Conservation (phyloP, 2,329 filamentous ascomycete genomes). For the Coleophoma crateriformis region DNA sequence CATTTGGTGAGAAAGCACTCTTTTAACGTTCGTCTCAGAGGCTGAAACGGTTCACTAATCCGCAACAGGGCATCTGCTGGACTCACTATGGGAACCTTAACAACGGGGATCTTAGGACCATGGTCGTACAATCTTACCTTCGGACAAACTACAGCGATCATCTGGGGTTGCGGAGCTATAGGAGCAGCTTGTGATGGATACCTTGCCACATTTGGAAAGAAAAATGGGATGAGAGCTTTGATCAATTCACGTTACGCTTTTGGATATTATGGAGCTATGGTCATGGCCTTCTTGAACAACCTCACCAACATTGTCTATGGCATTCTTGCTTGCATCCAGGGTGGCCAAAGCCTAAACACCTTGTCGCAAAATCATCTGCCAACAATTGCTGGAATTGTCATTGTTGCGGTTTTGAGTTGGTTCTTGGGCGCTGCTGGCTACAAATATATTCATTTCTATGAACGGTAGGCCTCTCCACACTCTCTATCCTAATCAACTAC, state of each 20-base stretch:
- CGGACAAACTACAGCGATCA: not conserved
- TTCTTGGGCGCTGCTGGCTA: not conserved
- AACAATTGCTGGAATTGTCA: not conserved
- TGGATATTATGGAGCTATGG: not conserved
- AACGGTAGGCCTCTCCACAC: not conserved
- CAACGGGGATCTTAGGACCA: slow-evolving; percentile 2
- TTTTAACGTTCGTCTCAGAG: not conserved
- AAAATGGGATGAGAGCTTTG: slow-evolving; percentile 1
- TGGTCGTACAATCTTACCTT: slow-evolving; percentile 3
- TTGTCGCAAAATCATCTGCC: not conserved
- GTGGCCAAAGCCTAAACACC: not conserved
- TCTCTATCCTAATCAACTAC: not conserved
- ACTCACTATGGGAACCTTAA: not conserved
- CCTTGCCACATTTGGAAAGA: slow-evolving; percentile 1
- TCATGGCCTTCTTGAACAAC: not conserved
- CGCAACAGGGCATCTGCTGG: not conserved
- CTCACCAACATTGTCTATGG: not conserved
- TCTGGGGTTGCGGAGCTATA: not conserved
- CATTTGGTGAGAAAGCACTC: not conserved
- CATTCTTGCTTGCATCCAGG: not conserved
- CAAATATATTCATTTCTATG: slow-evolving; percentile 1
- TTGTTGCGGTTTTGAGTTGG: slow-evolving; percentile 1
- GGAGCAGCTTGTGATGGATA: not conserved
- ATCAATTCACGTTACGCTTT: not conserved
- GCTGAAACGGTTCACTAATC: no score